phyloP scores from a whole-genome alignment of 1,284 basidiomycete species.

The Macrocystidia cucumis region DNA sequence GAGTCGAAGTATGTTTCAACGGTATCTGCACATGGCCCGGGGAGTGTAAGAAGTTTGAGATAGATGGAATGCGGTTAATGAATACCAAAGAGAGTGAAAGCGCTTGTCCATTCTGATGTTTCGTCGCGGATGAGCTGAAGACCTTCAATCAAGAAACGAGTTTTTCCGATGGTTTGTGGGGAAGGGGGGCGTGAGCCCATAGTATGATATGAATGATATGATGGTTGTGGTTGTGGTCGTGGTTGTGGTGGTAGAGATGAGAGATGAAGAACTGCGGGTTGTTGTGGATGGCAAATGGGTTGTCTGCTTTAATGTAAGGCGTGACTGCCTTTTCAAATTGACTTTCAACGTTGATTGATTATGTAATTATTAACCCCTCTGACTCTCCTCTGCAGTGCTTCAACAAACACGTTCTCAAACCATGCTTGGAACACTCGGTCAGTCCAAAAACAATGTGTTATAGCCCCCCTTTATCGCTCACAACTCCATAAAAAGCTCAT shows the following conservation, averaged over 20 bases:
- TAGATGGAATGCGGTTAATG: conserved; percentile 12
- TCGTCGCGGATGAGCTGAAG: conserved; percentile 38
- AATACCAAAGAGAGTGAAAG: conserved; percentile 72
- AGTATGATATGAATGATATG: conserved; percentile 7
- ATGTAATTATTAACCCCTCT: conserved; percentile 1
- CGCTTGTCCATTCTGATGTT: conserved; percentile 31
- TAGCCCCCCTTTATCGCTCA: too few species aligned
- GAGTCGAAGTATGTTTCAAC: conserved; percentile 89
- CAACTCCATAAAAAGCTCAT: too few species aligned
- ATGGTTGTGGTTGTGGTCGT: not conserved
- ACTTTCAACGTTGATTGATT: not conserved
- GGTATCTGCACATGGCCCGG: conserved; percentile 60
- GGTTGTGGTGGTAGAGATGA: conserved; percentile 1
- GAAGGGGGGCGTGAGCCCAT: conserved; percentile 32
- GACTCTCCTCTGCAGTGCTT: not conserved
- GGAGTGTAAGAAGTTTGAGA: conserved; percentile 11
- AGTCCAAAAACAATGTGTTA: too few species aligned
- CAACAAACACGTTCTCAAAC: conserved; percentile 4
- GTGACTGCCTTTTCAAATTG: not conserved
- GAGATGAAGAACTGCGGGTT: not conserved
- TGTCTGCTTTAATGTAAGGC: too few species aligned
- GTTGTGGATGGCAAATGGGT: not conserved
- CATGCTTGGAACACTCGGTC: conserved; percentile 48
- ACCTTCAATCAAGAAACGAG: conserved; percentile 35
- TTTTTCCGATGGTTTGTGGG: conserved; percentile 24